Evolutionary conservation across 1,284 basidiomycete species (phyloP), one percentile per base, ranked within the genome.

Genomic region (Trichosporon faecale): DNA sequence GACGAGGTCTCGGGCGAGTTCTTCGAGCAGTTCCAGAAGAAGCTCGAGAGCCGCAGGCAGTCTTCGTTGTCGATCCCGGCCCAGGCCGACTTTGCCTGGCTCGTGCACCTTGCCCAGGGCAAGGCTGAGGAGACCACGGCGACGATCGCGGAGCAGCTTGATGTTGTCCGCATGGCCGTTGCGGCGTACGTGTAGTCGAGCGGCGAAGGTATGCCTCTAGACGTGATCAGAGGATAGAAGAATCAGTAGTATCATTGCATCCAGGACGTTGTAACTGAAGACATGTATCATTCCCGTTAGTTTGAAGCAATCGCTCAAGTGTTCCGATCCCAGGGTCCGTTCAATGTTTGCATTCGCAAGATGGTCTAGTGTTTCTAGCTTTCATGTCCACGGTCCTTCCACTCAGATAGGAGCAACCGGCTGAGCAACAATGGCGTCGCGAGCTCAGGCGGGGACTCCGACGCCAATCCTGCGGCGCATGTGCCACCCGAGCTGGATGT

Each of bases 1-100:
- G 94, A 95, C 74, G 83, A 88, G 57, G 89, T 98, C 63, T 96
- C 94, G 14, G 88, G 88, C 68, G 90, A 94, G 78, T 98, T 98
- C 82, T 93, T 94, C 7, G 86, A 88, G 71, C 89, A 92, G 73
- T 94, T 95, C 85, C 90, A 91, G 76, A 89, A 89, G 76, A 89
- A 91, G 76, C 85, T 94, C 63, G 86, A 89, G 70, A 86, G 87
- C 49, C 88, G 88, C 74, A 86, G 91, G 77, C 88, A 88, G 78
- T 89, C 75, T 85, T 74, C 87, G 64, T 84, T 96, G 29, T 89
- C 94, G 0, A 85, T 95, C 2, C 87, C 89, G 40, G 89, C 89
- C 0, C 94, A 95, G 79, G 93, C 94, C 0, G 94, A 97, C 82
- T 94, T 95, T 78, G 89, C 87, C 1, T 95, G 91, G 82, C 85